phyloP scores from a whole-genome alignment of 2,329 filamentous ascomycete genomes.

The Madurella fahalii region DNA sequence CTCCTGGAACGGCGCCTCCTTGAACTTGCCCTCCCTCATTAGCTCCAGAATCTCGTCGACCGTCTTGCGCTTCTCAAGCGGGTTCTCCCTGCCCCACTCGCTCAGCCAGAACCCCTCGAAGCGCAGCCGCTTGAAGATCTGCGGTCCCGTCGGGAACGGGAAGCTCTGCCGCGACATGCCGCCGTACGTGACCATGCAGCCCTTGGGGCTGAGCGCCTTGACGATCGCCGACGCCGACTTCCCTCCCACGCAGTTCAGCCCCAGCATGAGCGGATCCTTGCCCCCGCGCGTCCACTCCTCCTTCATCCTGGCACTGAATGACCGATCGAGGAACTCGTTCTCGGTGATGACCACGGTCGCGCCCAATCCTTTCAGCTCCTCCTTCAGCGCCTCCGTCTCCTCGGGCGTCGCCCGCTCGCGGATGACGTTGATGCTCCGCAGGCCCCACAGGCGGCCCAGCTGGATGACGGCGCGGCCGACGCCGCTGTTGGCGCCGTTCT shows the following conservation, averaged over 20 bases:
- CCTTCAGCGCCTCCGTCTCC: conserved; percentile 57
- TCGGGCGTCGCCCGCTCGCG: conserved; percentile 63
- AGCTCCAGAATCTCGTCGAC: conserved; percentile 80
- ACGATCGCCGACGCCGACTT: conserved; percentile 76
- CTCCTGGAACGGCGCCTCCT: conserved; percentile 76
- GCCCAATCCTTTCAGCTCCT: conserved; percentile 52
- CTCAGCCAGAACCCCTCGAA: conserved; percentile 96
- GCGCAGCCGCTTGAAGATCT: conserved; percentile 89
- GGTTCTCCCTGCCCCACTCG: conserved; percentile 75
- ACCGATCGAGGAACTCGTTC: conserved; percentile 49
- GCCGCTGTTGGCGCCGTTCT: conserved; percentile 93
- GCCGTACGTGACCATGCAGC: conserved; percentile 86
- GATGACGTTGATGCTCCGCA: conserved; percentile 86
- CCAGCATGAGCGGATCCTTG: conserved; percentile 68
- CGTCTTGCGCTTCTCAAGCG: conserved; percentile 69
- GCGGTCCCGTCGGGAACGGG: conserved; percentile 70
- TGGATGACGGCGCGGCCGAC: conserved; percentile 92
- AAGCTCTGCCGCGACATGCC: conserved; percentile 91
- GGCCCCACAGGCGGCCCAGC: conserved; percentile 77
- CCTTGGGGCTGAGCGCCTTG: conserved; percentile 64
- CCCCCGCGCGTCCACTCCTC: conserved; percentile 66
- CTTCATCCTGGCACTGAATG: conserved; percentile 56
- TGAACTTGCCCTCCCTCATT: conserved; percentile 71
- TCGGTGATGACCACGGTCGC: conserved; percentile 56
- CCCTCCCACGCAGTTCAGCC: conserved; percentile 90